Conservation (phyloP, 345 rosid species). For the Abelmoschus esculentus region DNA sequence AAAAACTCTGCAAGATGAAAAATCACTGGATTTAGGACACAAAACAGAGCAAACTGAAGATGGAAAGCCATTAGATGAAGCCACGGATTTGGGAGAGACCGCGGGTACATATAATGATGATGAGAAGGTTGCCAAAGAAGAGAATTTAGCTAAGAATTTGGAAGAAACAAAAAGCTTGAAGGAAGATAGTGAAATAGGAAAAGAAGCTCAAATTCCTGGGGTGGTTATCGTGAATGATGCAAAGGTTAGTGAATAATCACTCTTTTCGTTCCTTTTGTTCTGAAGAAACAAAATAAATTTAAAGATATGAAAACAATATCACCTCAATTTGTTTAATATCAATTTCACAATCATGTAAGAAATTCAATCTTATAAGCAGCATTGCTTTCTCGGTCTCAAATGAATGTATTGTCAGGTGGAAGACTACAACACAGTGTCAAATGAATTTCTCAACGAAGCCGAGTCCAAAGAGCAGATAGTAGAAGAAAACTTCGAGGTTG, state of each 20-base stretch:
- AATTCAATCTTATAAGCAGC: background rate
- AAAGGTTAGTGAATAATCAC: background rate
- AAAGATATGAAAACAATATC: background rate
- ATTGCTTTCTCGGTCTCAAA: background rate
- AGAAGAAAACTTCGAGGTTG: slow-evolving; percentile 10
- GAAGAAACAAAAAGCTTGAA: slow-evolving; percentile 14
- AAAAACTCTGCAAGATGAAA: background rate
- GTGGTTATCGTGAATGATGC: background rate
- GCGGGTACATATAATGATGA: background rate
- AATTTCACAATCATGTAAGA: background rate
- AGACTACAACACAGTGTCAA: slow-evolving; percentile 6
- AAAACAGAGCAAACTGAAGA: slow-evolving; percentile 4
- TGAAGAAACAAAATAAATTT: background rate
- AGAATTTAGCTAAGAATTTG: slow-evolving; percentile 3
- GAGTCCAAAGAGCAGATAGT: slow-evolving; percentile 20
- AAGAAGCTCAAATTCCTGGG: background rate
- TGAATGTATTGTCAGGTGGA: slow-evolving; percentile 14
- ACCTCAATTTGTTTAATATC: background rate
- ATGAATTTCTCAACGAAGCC: slow-evolving; percentile 14
- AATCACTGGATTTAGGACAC: background rate
- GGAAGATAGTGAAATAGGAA: slow-evolving; percentile 15
- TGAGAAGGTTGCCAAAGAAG: slow-evolving; percentile 14
- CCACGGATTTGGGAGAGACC: background rate
- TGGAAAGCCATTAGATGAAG: slow-evolving; percentile 14
- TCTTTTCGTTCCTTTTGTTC: background rate